A percentile compares a stretch with the other conserved stretches of the same genome.
phyloP scores from a whole-genome alignment of 306 rosid species.

The Vigna mungo region DNA sequence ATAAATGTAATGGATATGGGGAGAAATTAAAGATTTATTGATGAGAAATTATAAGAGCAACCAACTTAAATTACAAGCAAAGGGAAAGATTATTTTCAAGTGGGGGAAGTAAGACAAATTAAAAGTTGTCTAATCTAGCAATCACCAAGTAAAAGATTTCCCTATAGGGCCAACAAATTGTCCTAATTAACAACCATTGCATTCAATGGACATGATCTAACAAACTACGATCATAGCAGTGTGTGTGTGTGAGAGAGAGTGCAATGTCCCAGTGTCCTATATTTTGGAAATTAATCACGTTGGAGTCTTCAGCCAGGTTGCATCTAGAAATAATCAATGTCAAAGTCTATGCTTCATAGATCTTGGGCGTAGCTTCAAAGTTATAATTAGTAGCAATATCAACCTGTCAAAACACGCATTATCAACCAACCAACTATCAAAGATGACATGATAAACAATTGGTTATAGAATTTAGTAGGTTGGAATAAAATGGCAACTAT shows the following conservation, averaged over 20 bases:
- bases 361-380: too few species aligned
- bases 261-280: too few species aligned
- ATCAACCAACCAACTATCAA: too few species aligned
- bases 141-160: slow-evolving; percentile 31
- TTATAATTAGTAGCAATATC: too few species aligned
- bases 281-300: too few species aligned
- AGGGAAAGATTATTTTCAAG: slow-evolving; percentile 2
- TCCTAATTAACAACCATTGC: slow-evolving; percentile 18
- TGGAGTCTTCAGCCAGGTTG: too few species aligned
- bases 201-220: slow-evolving; percentile 3
- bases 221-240: not conserved
- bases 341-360: too few species aligned
- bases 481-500: not conserved
- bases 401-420: too few species aligned
- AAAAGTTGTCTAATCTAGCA: not conserved
- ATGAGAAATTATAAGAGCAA: slow-evolving; percentile 32
- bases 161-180: not conserved
- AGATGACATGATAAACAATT: too few species aligned
- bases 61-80: slow-evolving; percentile 35
- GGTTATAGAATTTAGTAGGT: not conserved
- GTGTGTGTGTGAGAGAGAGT: not conserved
- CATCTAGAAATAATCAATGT: too few species aligned
- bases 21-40: slow-evolving; percentile 18
- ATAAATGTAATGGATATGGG: slow-evolving; percentile 25
- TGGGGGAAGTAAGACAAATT: not conserved